Conservation (phyloP, 768 basidiomycete species). For the Dacryopinax spathularia region DNA sequence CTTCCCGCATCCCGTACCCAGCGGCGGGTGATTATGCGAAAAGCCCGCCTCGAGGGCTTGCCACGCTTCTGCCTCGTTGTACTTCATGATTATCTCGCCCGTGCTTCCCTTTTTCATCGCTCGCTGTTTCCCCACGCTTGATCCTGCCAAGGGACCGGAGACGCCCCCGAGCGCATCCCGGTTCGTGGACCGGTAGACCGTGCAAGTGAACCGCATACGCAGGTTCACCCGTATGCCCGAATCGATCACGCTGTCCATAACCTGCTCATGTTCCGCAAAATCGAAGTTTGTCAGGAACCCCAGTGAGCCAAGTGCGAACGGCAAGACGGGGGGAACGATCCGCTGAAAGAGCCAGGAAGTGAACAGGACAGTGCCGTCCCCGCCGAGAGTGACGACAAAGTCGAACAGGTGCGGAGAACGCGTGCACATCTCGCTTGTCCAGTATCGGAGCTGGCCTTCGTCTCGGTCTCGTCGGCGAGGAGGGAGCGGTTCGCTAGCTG, state of each 20-base stretch:
- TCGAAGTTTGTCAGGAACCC: constrained; percentile 97
- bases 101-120: constrained; percentile 89
- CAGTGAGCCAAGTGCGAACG: constrained; percentile 91
- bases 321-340: constrained; percentile 94
- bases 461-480: constrained; percentile 37
- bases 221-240: constrained; percentile 92
- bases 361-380: constrained; percentile 95
- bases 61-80: constrained; percentile 49
- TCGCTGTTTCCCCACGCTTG: constrained; percentile 25
- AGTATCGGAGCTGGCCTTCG: constrained; percentile 89
- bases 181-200: constrained; percentile 83
- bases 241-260: constrained; percentile 80
- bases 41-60: constrained; percentile 27
- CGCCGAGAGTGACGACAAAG: constrained; percentile 93
- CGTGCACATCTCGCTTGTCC: constrained; percentile 94
- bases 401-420: constrained; percentile 85
- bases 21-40: not conserved
- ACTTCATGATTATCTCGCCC: constrained; percentile 94
- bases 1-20: constrained; percentile 29
- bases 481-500: constrained; percentile 10
- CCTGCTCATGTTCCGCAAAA: constrained; percentile 68
- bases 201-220: constrained; percentile 98
- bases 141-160: constrained; percentile 14
- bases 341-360: constrained; percentile 98
- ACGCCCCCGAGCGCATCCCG: constrained; percentile 50